phyloP scores from a whole-genome alignment of 139 green algal genomes.

The Eudorina sp. region DNA sequence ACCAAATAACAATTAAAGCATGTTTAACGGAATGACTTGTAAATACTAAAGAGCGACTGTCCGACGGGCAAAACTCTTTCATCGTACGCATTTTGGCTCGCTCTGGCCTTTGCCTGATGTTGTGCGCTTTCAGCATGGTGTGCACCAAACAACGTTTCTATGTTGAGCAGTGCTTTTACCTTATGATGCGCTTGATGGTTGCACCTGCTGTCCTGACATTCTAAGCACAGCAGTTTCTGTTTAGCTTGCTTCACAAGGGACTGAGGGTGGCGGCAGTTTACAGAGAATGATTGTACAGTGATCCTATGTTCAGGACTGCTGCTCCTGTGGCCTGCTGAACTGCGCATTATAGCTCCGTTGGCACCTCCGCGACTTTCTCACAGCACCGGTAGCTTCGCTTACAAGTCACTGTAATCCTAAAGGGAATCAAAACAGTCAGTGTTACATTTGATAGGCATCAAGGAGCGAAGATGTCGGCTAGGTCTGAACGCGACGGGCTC shows the following conservation, averaged over 20 bases:
- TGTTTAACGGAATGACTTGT: too few species aligned
- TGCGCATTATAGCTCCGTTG: neutral
- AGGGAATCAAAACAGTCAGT: neutral
- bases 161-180: too few species aligned
- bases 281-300: neutral
- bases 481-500: neutral
- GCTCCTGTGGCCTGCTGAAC: neutral
- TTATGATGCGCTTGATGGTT: too few species aligned
- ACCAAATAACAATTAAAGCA: too few species aligned
- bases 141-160: too few species aligned
- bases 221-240: neutral
- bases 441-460: neutral
- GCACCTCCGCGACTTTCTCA: neutral
- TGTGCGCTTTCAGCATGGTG: too few species aligned
- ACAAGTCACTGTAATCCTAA: too few species aligned
- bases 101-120: too few species aligned
- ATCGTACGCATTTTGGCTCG: too few species aligned
- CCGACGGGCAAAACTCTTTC: too few species aligned
- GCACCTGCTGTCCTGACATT: constrained; percentile 10
- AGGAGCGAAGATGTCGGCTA: constrained; percentile 1
- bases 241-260: neutral
- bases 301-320: neutral
- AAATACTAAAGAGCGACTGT: too few species aligned
- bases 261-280: neutral
- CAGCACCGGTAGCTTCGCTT: too few species aligned